Evolutionary conservation across 2,329 filamentous ascomycete species (phyloP).

Genomic region (Phialemoniopsis sp.): DNA sequence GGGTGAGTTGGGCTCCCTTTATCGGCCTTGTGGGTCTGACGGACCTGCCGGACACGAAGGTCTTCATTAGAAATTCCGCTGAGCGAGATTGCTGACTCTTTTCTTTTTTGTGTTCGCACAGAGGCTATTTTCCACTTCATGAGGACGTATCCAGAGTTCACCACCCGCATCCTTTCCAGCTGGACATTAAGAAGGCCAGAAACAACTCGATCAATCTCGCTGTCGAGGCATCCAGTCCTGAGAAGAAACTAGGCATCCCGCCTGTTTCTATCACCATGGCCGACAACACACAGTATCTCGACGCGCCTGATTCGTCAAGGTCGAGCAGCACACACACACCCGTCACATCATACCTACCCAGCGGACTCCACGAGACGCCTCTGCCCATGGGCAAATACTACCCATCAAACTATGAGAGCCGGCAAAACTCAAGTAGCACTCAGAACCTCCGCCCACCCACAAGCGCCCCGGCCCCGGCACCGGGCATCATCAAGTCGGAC

Average conservation of each 20-base stretch:
- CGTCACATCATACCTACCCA: constrained; percentile 46
- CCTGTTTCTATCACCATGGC: constrained; percentile 13
- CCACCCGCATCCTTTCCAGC: constrained; percentile 47
- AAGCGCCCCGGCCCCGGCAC: constrained; percentile 18
- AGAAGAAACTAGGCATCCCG: constrained; percentile 6
- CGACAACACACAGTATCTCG: constrained; percentile 5
- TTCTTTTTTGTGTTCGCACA: constrained; percentile 16
- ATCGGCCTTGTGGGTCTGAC: constrained; percentile 1
- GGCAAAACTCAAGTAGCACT: constrained; percentile 15
- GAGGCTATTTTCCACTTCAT: constrained; percentile 58
- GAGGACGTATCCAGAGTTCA: constrained; percentile 48
- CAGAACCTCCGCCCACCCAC: constrained; percentile 14
- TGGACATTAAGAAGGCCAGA: constrained; percentile 33
- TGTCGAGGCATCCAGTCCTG: constrained; percentile 18
- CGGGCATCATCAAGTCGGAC: constrained; percentile 29
- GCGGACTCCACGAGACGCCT: constrained; percentile 39
- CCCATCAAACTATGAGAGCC: constrained; percentile 54
- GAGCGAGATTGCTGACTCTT: neutral
- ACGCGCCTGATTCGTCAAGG: constrained; percentile 17
- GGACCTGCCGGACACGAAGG: constrained; percentile 4
- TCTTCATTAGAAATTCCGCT: neutral
- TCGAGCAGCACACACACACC: constrained; percentile 31
- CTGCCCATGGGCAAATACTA: constrained; percentile 61
- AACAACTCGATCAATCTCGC: constrained; percentile 26
- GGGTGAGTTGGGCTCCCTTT: constrained; percentile 41